phyloP scores from a whole-genome alignment of 192 early-diverging fungal genomes.

The Rhizophagus sp. region DNA sequence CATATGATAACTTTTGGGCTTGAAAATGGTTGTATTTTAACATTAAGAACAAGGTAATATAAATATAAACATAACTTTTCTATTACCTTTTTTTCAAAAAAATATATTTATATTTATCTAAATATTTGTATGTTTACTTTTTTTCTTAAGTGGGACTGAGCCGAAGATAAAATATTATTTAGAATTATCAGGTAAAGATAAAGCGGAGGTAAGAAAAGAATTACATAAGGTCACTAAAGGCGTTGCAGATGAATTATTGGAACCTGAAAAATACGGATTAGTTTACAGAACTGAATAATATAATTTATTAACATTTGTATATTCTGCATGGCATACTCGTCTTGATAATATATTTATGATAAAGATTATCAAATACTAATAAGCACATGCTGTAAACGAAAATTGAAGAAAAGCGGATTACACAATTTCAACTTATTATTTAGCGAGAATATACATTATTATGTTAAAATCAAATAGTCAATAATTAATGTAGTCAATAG shows the following conservation, averaged over 20 bases:
- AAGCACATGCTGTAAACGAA: too few relatives aligned
- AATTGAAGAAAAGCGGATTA: too few relatives aligned
- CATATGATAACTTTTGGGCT: slow-evolving; percentile 93
- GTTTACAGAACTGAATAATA: slow-evolving; percentile 32
- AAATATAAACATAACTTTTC: neutral
- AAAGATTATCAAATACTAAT: too few relatives aligned
- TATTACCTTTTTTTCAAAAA: too few relatives aligned
- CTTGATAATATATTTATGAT: too few relatives aligned
- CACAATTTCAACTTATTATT: too few relatives aligned
- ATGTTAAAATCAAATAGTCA: too few relatives aligned
- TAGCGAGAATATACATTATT: too few relatives aligned
- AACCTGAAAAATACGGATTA: slow-evolving; percentile 54
- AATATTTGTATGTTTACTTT: neutral
- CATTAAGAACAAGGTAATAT: slow-evolving; percentile 56
- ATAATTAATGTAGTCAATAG: too few relatives aligned
- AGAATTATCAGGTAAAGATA: slow-evolving; percentile 58
- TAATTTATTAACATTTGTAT: neutral
- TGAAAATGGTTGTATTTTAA: slow-evolving; percentile 66
- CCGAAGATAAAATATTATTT: slow-evolving; percentile 91
- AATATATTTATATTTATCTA: too few relatives aligned
- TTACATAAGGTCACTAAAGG: slow-evolving; percentile 54
- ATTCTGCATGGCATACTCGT: too few relatives aligned
- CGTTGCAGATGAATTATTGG: slow-evolving; percentile 52
- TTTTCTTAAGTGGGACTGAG: slow-evolving; percentile 73
- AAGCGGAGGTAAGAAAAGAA: slow-evolving; percentile 49